Evolutionary conservation across 2,329 filamentous ascomycete genomes (phyloP).

Genomic region (Alternaria ethzedia): DNA sequence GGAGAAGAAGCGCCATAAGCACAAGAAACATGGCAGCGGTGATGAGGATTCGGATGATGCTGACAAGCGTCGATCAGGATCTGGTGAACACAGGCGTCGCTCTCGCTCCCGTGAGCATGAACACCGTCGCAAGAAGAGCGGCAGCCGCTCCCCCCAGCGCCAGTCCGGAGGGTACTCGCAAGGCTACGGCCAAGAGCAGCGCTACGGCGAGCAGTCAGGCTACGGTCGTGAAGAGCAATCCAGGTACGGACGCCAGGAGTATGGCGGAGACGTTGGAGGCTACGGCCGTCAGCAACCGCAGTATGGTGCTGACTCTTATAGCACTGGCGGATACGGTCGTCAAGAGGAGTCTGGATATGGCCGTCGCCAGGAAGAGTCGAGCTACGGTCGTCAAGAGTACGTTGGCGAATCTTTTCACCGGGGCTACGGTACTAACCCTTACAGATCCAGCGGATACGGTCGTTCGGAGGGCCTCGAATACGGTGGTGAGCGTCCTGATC

Average conservation of each 20-base stretch:
- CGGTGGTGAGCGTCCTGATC: conserved; percentile 16
- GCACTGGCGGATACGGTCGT: conserved; percentile 11
- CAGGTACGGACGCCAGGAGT: background rate
- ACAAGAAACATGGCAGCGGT: conserved; percentile 20
- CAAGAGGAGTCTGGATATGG: conserved; percentile 10
- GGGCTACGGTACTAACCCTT: conserved; percentile 5
- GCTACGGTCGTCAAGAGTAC: conserved; percentile 2
- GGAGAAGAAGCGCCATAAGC: conserved; percentile 23
- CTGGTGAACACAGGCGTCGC: conserved; percentile 18
- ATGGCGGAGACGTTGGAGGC: conserved; percentile 4
- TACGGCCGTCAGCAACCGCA: conserved; percentile 9
- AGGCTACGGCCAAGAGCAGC: conserved; percentile 31
- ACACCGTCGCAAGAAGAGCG: conserved; percentile 25
- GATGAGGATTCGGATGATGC: conserved; percentile 21
- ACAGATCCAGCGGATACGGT: conserved; percentile 19
- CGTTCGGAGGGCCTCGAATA: conserved; percentile 17
- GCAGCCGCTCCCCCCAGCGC: conserved; percentile 30
- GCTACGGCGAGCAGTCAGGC: conserved; percentile 27
- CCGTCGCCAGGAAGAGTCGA: conserved; percentile 1
- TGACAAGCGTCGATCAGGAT: conserved; percentile 30
- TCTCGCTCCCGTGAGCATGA: conserved; percentile 23
- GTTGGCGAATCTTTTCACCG: background rate
- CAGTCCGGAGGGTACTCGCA: conserved; percentile 26
- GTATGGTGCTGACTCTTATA: conserved; percentile 5
- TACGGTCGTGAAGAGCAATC: background rate